Conservation (phyloP, 768 basidiomycete species). For the Lanmaoa rubissima region DNA sequence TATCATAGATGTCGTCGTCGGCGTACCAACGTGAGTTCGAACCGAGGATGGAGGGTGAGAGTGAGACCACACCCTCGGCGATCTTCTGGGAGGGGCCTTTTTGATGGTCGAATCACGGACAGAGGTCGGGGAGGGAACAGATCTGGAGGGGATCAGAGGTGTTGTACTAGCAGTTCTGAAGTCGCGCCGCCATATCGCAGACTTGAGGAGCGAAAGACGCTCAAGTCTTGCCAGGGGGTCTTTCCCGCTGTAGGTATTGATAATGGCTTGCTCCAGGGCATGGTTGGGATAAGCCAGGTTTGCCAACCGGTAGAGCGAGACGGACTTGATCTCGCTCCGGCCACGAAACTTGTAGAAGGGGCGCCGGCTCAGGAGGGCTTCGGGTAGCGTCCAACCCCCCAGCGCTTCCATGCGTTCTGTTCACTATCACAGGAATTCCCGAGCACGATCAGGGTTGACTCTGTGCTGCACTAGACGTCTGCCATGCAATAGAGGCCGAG, state of each 20-base stretch:
- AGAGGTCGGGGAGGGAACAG: background rate
- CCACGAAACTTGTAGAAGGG: conserved; percentile 8
- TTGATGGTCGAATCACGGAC: background rate
- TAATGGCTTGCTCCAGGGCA: conserved; percentile 10
- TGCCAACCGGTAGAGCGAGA: conserved; percentile 4
- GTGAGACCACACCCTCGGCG: conserved; percentile 22
- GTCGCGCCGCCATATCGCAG: conserved; percentile 17
- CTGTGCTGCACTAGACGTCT: conserved; percentile 16
- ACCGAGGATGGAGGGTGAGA: conserved; percentile 7
- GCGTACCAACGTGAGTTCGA: conserved; percentile 15
- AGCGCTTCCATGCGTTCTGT: conserved; percentile 1
- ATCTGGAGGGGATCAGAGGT: background rate
- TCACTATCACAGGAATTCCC: background rate
- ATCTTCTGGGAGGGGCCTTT: background rate
- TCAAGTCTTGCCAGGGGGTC: conserved; percentile 19
- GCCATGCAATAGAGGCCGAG: conserved; percentile 19
- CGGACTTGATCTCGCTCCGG: background rate
- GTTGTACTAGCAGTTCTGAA: background rate
- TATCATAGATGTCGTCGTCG: conserved; percentile 14
- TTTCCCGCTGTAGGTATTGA: conserved; percentile 19
- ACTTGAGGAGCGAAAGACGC: conserved; percentile 15
- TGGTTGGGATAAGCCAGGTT: conserved; percentile 16
- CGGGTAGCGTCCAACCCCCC: conserved; percentile 19
- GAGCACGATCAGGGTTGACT: conserved; percentile 13
- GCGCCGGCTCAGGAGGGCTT: conserved; percentile 10